Evolutionary conservation across 1,139 yeast species (phyloP).

Genomic region (Nadsonia commutata): DNA sequence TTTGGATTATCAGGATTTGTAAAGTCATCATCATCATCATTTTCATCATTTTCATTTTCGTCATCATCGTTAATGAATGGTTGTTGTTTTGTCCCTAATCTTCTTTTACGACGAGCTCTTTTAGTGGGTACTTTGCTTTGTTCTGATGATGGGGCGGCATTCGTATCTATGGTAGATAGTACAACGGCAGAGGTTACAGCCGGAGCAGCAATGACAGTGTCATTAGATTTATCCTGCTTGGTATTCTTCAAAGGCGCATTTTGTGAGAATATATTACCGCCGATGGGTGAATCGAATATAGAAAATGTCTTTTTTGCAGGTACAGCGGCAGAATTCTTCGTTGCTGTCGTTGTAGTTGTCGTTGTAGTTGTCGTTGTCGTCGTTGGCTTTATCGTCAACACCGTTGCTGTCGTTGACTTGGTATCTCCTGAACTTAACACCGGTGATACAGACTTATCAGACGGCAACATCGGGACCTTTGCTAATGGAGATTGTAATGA

Average conservation of each 20-base stretch:
- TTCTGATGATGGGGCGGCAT: neutral
- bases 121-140: conserved; percentile 2
- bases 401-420: too few species aligned
- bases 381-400: too few species aligned
- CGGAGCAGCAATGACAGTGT: conserved; percentile 1
- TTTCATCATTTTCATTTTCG: neutral
- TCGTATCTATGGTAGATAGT: conserved; percentile 1
- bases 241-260: neutral
- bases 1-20: conserved; percentile 12
- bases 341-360: neutral
- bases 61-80: conserved; percentile 4
- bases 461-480: too few species aligned
- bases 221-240: neutral
- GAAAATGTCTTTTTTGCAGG: neutral
- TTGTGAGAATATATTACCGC: neutral
- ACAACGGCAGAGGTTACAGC: conserved; percentile 1
- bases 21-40: conserved; percentile 8
- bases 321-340: neutral
- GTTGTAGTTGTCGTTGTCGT: neutral
- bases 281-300: neutral
- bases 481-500: too few species aligned
- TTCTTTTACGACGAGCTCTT: conserved; percentile 10
- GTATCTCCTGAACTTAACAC: too few species aligned
- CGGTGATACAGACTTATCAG: too few species aligned
- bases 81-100: conserved; percentile 7